Conservation (phyloP, 768 basidiomycete genomes). For the Lentinula sp. region DNA sequence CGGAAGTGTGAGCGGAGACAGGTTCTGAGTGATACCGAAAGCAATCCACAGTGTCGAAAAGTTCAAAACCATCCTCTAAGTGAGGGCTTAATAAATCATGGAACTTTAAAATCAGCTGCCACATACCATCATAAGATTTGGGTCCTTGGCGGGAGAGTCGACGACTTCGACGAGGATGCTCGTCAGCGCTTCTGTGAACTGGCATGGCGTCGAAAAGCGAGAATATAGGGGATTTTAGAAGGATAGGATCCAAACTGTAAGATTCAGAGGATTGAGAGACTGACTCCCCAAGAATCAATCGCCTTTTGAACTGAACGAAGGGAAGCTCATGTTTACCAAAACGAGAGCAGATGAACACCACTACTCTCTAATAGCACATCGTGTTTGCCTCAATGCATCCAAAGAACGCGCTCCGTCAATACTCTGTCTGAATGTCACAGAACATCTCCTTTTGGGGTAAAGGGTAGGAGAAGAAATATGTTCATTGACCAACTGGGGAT, state of each 20-base stretch:
- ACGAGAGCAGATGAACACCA: slow-evolving; percentile 12
- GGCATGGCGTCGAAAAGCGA: slow-evolving; percentile 8
- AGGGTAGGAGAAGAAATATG: not conserved
- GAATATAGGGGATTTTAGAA: not conserved
- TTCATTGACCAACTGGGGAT: not conserved
- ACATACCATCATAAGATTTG: slow-evolving; percentile 22
- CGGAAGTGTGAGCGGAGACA: not conserved
- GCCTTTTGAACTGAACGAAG: slow-evolving; percentile 17
- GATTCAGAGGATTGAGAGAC: not conserved
- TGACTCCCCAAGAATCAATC: not conserved
- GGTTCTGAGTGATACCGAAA: not conserved
- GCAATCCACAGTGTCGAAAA: not conserved
- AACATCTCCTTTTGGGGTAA: not conserved
- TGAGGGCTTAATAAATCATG: not conserved
- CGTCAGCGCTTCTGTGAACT: slow-evolving; percentile 8
- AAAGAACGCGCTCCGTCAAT: slow-evolving; percentile 1
- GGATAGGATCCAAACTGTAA: not conserved
- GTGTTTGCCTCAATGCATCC: slow-evolving; percentile 27
- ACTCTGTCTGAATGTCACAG: slow-evolving; percentile 3
- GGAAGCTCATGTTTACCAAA: slow-evolving; percentile 3
- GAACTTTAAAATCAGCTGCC: slow-evolving; percentile 4
- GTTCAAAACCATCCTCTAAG: slow-evolving; percentile 1
- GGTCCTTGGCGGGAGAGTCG: slow-evolving; percentile 35
- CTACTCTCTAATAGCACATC: slow-evolving; percentile 33
- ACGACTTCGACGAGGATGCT: slow-evolving; percentile 30